Evolutionary conservation across 208 protist species (phyloP), one percentile per base, ranked within the genome.

Genomic region (Trypanosoma boissoni): DNA sequence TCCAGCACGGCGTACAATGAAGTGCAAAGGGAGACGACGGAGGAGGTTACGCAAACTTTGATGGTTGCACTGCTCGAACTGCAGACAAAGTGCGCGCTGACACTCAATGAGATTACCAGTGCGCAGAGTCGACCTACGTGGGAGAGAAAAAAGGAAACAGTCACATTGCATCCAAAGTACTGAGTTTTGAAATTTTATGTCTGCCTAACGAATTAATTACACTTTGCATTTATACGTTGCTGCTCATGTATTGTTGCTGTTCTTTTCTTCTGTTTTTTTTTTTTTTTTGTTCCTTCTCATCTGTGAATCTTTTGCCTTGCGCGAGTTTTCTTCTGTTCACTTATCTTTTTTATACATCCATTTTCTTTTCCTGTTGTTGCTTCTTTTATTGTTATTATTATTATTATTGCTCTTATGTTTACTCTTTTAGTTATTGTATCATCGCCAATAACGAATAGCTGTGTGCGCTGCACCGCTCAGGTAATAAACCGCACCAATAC

Each of bases 61-160:
- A 3, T 65, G 48, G 36, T 61, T 3, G 54, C 65, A 21, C 57
- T 72, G 27, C 58, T 72, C 8, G 41, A 55, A 12, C 3, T 55
- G n/a, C 48, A 64, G 42, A 59, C 55, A 28, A 41, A 46, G 49
- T 54, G 48, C 26, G 48, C 26, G 6, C 6, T 24, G 31, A 26
- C 23, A 32, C 48, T 54, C 12, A 39, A 12, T 39, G 34, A 39
- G 12, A 12, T 39, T 39, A 12, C 34, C 12, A 39, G 34, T 39
- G 34, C 34, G 34, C 34, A 39, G 34, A 6, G 34, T 16, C 6
- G 34, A 12, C 12, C 12, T 16, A 12, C 12, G 8, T 39, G 34
- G 12, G 12, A 12, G 34, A n/a, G n/a, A n/a, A n/a, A n/a, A n/a
- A n/a, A n/a, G n/a, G n/a, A n/a, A n/a, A n/a, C n/a, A n/a, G n/a